phyloP scores from a whole-genome alignment of 2,329 filamentous ascomycete genomes.

The Fusarium scirpi region DNA sequence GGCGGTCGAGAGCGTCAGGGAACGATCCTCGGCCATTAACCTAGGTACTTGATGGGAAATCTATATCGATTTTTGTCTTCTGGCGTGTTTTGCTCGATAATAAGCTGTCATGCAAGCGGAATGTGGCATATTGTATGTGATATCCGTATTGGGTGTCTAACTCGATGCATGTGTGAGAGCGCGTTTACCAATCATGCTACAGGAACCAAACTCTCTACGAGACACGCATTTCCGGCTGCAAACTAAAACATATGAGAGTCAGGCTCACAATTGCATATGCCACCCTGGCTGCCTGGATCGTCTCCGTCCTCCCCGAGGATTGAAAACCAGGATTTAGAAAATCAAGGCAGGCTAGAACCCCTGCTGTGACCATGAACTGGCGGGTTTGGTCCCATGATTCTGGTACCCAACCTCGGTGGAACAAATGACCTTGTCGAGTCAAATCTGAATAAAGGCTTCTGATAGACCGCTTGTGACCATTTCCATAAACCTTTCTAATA shows the following conservation, averaged over 20 bases:
- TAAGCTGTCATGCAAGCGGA: constrained; percentile 8
- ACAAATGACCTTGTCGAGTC: constrained; percentile 7
- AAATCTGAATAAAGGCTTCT: constrained; percentile 1
- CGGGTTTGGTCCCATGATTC: constrained; percentile 7
- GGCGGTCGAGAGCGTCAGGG: constrained; percentile 14
- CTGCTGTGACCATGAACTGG: constrained; percentile 19
- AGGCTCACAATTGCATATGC: constrained; percentile 7
- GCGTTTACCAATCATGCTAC: neutral
- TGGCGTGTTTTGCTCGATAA: neutral
- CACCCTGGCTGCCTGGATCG: constrained; percentile 10
- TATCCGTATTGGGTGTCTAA: neutral
- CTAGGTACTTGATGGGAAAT: constrained; percentile 6
- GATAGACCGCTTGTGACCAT: neutral
- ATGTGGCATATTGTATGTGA: neutral
- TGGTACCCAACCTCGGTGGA: constrained; percentile 4
- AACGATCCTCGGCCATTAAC: constrained; percentile 2
- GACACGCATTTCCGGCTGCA: constrained; percentile 1
- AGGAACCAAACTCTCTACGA: neutral
- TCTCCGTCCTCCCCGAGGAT: constrained; percentile 19
- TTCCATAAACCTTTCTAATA: neutral
- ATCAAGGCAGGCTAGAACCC: constrained; percentile 25
- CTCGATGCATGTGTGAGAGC: neutral
- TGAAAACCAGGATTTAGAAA: constrained; percentile 7
- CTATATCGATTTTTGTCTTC: constrained; percentile 17
- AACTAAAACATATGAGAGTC: neutral